phyloP scores from a whole-genome alignment of 805 yeast genomes.

The Candida tibetensis region DNA sequence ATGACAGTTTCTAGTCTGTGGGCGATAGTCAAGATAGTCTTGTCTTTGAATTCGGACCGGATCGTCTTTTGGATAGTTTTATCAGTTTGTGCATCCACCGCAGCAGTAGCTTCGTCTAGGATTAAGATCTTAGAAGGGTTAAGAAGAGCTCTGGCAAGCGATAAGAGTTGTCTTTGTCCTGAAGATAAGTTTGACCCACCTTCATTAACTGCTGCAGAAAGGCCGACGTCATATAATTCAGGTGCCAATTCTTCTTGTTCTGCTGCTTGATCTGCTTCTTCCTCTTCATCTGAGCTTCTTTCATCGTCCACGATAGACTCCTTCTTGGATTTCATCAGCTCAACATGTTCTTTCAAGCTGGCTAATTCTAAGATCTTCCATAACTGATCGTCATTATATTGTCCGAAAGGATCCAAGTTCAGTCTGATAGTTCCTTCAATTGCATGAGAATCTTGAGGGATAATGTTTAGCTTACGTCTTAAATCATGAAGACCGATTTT shows the following conservation, averaged over 20 bases:
- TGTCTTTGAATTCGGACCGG: slow-evolving; percentile 22
- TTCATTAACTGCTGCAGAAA: slow-evolving; percentile 17
- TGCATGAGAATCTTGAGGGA: slow-evolving; percentile 29
- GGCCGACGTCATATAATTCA: slow-evolving; percentile 11
- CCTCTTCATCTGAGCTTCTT: slow-evolving; percentile 1
- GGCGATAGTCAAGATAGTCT: slow-evolving; percentile 27
- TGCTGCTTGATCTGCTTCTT: not conserved
- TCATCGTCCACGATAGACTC: slow-evolving; percentile 1
- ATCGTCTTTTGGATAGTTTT: slow-evolving; percentile 26
- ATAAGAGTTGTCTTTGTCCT: slow-evolving; percentile 24
- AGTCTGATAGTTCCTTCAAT: slow-evolving; percentile 25
- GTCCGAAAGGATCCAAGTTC: slow-evolving; percentile 27
- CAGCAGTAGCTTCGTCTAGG: slow-evolving; percentile 32
- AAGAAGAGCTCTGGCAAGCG: slow-evolving; percentile 24
- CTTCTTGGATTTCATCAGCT: slow-evolving; percentile 19
- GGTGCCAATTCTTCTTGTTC: not conserved
- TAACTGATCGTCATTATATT: slow-evolving; percentile 19
- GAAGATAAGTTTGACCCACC: slow-evolving; percentile 26
- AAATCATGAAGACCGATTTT: slow-evolving; percentile 25
- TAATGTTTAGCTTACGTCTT: slow-evolving; percentile 26
- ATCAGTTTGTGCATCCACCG: slow-evolving; percentile 33
- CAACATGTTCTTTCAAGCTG: slow-evolving; percentile 23
- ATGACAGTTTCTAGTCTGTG: slow-evolving; percentile 27
- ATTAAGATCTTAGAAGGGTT: slow-evolving; percentile 16
- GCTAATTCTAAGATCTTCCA: slow-evolving; percentile 29